Evolutionary conservation across 371 early-diverging fungal species (phyloP).

Genomic region (Mucor indicus): DNA sequence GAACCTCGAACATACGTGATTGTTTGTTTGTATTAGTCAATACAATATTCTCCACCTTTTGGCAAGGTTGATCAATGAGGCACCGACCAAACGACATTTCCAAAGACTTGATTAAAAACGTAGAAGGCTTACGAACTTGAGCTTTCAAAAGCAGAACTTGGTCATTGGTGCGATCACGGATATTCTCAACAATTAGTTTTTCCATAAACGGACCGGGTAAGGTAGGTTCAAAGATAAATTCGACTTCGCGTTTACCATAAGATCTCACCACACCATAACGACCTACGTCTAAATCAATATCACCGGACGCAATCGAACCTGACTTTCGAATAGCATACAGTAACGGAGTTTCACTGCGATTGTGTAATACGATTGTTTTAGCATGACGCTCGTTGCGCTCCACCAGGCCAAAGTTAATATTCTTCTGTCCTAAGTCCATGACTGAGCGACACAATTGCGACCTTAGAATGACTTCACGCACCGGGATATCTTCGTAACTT

Average conservation of each 20-base stretch:
- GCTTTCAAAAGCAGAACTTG: constrained; percentile 87
- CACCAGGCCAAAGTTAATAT: constrained; percentile 94
- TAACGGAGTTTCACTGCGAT: constrained; percentile 87
- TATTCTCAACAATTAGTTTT: constrained; percentile 84
- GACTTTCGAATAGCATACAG: constrained; percentile 93
- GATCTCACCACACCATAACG: constrained; percentile 89
- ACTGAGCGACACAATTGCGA: constrained; percentile 80
- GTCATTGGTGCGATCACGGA: constrained; percentile 83
- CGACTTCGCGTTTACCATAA: constrained; percentile 89
- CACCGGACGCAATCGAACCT: constrained; percentile 93
- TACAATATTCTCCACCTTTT: constrained; percentile 50
- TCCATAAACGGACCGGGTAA: constrained; percentile 87
- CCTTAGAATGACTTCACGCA: constrained; percentile 90
- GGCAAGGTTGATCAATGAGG: constrained; percentile 48
- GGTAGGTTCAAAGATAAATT: constrained; percentile 90
- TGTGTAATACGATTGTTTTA: constrained; percentile 88
- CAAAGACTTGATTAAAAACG: constrained; percentile 78
- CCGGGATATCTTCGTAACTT: constrained; percentile 71
- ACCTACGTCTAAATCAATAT: constrained; percentile 74
- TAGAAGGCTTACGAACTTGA: constrained; percentile 84
- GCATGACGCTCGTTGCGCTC: constrained; percentile 85
- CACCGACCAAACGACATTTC: constrained; percentile 80
- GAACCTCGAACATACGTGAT: constrained; percentile 79
- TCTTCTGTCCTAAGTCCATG: constrained; percentile 94
- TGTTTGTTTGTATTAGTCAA: constrained; percentile 82